Conservation (phyloP, 1,139 yeast genomes). For the Candida dubliniensis region DNA sequence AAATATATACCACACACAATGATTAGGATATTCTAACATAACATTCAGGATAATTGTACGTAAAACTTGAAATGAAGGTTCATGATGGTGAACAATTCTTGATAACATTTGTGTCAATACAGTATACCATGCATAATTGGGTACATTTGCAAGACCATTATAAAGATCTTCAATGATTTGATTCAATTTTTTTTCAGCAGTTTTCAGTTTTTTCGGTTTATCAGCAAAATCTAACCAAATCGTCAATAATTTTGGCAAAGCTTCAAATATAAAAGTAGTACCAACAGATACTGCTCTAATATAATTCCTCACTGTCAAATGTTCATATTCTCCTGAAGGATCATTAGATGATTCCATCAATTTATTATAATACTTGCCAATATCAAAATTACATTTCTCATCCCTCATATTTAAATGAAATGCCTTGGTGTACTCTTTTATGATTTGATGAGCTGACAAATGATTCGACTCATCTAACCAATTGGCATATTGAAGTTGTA, state of each 20-base stretch:
- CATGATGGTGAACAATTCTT: conserved; percentile 66
- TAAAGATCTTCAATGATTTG: conserved; percentile 56
- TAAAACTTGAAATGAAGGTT: conserved; percentile 56
- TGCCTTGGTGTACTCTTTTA: conserved; percentile 66
- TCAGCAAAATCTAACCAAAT: conserved; percentile 91
- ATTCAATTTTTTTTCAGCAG: conserved; percentile 37
- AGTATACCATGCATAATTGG: conserved; percentile 74
- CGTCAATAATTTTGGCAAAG: conserved; percentile 84
- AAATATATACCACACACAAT: conserved; percentile 81
- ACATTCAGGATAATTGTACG: conserved; percentile 57
- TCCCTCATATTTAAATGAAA: conserved; percentile 57
- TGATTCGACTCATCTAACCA: conserved; percentile 92
- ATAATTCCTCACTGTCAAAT: conserved; percentile 62
- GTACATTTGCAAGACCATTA: conserved; percentile 47
- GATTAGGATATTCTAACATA: conserved; percentile 69
- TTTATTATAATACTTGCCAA: conserved; percentile 80
- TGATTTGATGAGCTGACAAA: conserved; percentile 72
- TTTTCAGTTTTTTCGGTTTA: conserved; percentile 23
- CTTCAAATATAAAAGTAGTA: conserved; percentile 71
- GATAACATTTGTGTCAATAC: conserved; percentile 86
- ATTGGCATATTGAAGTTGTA: conserved; percentile 74
- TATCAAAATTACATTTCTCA: conserved; percentile 79
- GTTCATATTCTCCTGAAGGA: conserved; percentile 64
- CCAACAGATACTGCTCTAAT: conserved; percentile 70
- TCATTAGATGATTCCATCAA: conserved; percentile 62